Conservation (phyloP, 1,284 basidiomycete genomes). For the Bothia castanella region DNA sequence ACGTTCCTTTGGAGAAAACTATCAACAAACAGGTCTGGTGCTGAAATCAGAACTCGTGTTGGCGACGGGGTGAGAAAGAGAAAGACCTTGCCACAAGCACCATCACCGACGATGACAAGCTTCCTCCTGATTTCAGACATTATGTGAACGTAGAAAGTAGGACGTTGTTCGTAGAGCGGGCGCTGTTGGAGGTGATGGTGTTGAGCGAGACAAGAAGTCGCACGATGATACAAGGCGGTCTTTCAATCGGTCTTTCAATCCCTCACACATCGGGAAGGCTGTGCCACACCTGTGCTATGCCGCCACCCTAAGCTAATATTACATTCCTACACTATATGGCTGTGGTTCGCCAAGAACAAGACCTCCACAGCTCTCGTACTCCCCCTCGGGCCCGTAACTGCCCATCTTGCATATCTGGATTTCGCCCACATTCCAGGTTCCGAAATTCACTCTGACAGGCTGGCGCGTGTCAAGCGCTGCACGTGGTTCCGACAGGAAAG, state of each 20-base stretch:
- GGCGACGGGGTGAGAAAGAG: slow-evolving; percentile 1
- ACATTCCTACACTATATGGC: neutral
- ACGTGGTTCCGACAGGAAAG: slow-evolving; percentile 8
- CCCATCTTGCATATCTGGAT: slow-evolving; percentile 36
- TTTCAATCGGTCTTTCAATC: slow-evolving; percentile 37
- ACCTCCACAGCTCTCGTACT: slow-evolving; percentile 33
- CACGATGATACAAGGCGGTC: slow-evolving; percentile 35
- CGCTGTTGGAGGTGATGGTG: slow-evolving; percentile 37
- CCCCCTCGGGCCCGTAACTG: slow-evolving; percentile 33
- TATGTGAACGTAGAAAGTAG: slow-evolving; percentile 35
- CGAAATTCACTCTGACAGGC: slow-evolving; percentile 27
- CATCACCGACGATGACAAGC: slow-evolving; percentile 78
- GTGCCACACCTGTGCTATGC: slow-evolving; percentile 35
- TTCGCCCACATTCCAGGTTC: slow-evolving; percentile 31
- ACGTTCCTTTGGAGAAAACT: slow-evolving; percentile 87
- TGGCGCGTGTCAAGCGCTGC: slow-evolving; percentile 4
- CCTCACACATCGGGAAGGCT: slow-evolving; percentile 17
- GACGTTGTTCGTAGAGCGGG: slow-evolving; percentile 31
- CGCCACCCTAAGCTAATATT: slow-evolving; percentile 13
- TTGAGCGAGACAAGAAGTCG: slow-evolving; percentile 39
- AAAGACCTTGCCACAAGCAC: slow-evolving; percentile 76
- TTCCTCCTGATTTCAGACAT: slow-evolving; percentile 76
- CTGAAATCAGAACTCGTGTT: slow-evolving; percentile 23
- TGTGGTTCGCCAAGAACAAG: slow-evolving; percentile 14
- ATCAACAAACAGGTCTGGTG: slow-evolving; percentile 75